Evolutionary conservation across 2,329 filamentous ascomycete genomes (phyloP), one percentile per base, ranked within the genome.

Genomic region (Penicillium sp.): DNA sequence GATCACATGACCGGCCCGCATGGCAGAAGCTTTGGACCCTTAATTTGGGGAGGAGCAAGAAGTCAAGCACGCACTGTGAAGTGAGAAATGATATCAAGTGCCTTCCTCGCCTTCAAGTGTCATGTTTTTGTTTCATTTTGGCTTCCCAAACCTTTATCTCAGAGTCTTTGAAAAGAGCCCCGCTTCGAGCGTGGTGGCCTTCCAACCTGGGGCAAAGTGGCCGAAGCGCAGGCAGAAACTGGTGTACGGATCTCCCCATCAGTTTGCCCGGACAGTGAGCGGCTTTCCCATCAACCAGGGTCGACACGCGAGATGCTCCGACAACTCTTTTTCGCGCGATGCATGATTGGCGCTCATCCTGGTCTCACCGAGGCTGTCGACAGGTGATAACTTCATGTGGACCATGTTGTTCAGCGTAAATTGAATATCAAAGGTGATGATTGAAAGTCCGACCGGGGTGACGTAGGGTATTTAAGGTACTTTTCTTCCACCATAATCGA

Each of bases 341-440:
- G 26, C 41, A 29, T 53, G 41, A 47, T 48, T 62, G 55, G 51
- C 45, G 31, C 45, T 53, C 29, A 23, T 54, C 49, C 47, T 30
- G 52, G 50, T 57, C 47, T 61, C 53, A 61, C 41, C 30, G 53
- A 53, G 35, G 38, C 45, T 26, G 19, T 35, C 53, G 26, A 56
- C 38, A 23, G 26, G 30, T 35, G 26, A 47, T 46, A 41, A 11
- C 48, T 44, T 29, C 55, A 58, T 58, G 38, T 55, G 44, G 35
- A 61, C 44, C 41, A 50, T 62, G 48, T 62, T 58, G 49, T 54
- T 45, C 49, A 26, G 49, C 45, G 59, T 53, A 52, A 55, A 26
- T 53, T 44, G 44, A 51, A 49, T 48, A 26, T 55, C 60, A n/a
- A 48, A 54, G 50, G 53, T 56, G 53, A 49, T 58, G 49, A 29